phyloP scores from a whole-genome alignment of 1,284 basidiomycete species.

The Chalciporus piperatoides region DNA sequence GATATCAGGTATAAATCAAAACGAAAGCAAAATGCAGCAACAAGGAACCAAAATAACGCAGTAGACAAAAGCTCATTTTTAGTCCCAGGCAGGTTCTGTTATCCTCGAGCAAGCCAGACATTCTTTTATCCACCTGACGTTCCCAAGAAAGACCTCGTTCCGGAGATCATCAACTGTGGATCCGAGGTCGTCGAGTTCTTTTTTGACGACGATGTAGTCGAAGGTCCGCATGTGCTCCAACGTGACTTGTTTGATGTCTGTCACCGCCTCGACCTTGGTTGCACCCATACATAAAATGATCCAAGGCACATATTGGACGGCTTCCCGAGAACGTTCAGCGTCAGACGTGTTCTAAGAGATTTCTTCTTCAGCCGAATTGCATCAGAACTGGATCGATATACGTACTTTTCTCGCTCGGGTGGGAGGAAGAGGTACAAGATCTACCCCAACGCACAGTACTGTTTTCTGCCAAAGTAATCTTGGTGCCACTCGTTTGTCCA shows the following conservation, averaged over 20 bases:
- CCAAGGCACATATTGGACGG: conserved; percentile 39
- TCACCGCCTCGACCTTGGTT: conserved; percentile 55
- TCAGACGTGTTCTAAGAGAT: conserved; percentile 19
- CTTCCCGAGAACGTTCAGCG: conserved; percentile 25
- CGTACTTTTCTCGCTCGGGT: conserved; percentile 38
- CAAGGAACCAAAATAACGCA: conserved; percentile 5
- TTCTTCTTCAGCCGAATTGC: conserved; percentile 1
- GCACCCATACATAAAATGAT: conserved; percentile 78
- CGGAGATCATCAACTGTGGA: conserved; percentile 25
- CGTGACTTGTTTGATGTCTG: conserved; percentile 37
- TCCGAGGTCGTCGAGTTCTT: conserved; percentile 40
- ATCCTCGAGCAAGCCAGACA: conserved; percentile 55
- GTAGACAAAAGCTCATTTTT: conserved; percentile 9
- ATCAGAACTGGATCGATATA: neutral
- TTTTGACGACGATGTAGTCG: conserved; percentile 67
- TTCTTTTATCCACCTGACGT: conserved; percentile 77
- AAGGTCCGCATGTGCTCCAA: conserved; percentile 35
- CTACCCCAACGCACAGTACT: conserved; percentile 54
- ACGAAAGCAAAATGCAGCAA: neutral
- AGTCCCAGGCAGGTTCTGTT: conserved; percentile 15
- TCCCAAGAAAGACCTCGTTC: conserved; percentile 37
- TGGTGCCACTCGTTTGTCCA: conserved; percentile 50
- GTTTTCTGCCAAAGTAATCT: conserved; percentile 52
- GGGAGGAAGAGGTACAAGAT: conserved; percentile 47
- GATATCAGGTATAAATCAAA: conserved; percentile 9